These are phyloP conservation scores for Wilhelminamyces savonicus DNA, from an alignment of 805 yeast species.

Conservation along the genomic window DNA sequence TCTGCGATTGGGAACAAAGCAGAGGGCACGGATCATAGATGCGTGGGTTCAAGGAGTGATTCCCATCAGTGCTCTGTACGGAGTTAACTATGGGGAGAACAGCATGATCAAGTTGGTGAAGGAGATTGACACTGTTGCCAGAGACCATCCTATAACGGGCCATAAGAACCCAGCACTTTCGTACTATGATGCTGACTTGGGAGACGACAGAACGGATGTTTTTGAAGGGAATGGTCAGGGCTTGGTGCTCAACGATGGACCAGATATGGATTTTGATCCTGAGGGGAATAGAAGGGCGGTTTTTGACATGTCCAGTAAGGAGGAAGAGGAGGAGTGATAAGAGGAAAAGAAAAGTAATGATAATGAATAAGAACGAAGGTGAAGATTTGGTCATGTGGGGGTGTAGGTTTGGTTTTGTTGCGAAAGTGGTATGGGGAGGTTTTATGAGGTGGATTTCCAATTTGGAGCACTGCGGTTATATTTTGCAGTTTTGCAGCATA, in stretches of 20 bases:
- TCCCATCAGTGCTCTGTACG: slow-evolving; percentile 36
- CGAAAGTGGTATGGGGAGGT: too few relatives aligned
- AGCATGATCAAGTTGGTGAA: slow-evolving; percentile 53
- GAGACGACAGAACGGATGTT: slow-evolving; percentile 16
- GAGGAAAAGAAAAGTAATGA: background rate
- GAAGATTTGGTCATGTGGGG: too few relatives aligned
- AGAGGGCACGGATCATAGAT: slow-evolving; percentile 62
- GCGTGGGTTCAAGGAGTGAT: slow-evolving; percentile 44
- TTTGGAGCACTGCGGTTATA: too few relatives aligned
- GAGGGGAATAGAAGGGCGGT: slow-evolving; percentile 7
- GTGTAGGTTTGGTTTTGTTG: too few relatives aligned
- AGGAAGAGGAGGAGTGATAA: slow-evolving; percentile 1
- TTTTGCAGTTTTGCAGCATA: too few relatives aligned
- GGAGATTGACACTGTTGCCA: slow-evolving; percentile 42
- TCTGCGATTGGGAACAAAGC: slow-evolving; percentile 70
- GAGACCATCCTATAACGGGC: slow-evolving; percentile 34
- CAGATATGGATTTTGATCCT: too few relatives aligned
- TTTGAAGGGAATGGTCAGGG: slow-evolving; percentile 27
- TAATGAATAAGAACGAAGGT: too few relatives aligned
- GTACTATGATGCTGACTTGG: slow-evolving; percentile 26
- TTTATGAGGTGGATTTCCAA: too few relatives aligned
- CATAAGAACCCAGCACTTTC: slow-evolving; percentile 36
- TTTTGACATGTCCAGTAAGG: slow-evolving; percentile 8
- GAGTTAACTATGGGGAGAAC: slow-evolving; percentile 62
- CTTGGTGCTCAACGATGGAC: slow-evolving; percentile 21